phyloP scores from a whole-genome alignment of 768 basidiomycete genomes.

The Ramaria rubella region DNA sequence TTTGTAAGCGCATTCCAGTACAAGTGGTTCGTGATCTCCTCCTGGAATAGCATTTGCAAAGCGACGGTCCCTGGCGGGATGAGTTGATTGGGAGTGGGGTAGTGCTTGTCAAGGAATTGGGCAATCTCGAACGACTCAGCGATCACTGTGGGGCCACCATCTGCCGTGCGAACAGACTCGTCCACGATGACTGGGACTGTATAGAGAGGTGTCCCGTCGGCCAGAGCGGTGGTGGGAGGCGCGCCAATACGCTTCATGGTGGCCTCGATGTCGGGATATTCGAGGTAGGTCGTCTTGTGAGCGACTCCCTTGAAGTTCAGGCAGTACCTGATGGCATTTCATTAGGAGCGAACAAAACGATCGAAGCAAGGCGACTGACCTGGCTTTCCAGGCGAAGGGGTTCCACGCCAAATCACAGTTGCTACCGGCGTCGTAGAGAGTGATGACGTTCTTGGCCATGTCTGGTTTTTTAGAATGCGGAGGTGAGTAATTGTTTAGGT shows the following conservation, averaged over 20 bases:
- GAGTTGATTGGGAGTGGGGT: constrained; percentile 32
- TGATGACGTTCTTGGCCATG: no score
- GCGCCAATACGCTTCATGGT: constrained; percentile 13
- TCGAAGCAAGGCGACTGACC: no score
- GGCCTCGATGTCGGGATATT: constrained; percentile 16
- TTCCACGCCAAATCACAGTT: neutral
- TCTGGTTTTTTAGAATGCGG: no score
- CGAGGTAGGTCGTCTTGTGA: constrained; percentile 30
- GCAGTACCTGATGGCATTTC: constrained; percentile 22
- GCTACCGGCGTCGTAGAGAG: neutral
- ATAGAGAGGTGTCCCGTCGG: constrained; percentile 27
- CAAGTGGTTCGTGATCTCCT: constrained; percentile 17
- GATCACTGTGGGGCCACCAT: constrained; percentile 29
- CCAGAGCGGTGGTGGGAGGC: constrained; percentile 36
- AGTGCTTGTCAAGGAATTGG: constrained; percentile 42
- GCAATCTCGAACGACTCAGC: constrained; percentile 43
- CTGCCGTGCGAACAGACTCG: constrained; percentile 29
- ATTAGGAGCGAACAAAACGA: neutral
- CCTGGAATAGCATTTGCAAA: constrained; percentile 34
- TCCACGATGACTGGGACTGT: constrained; percentile 49
- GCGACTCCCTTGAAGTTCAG: constrained; percentile 36
- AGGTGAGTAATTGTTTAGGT: no score
- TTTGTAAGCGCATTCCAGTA: constrained; percentile 18
- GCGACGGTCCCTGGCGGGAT: constrained; percentile 33
- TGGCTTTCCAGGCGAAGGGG: neutral